These are phyloP conservation scores for Euclidium syriacum DNA, from an alignment of 345 rosid species.

Conservation along the genomic window DNA sequence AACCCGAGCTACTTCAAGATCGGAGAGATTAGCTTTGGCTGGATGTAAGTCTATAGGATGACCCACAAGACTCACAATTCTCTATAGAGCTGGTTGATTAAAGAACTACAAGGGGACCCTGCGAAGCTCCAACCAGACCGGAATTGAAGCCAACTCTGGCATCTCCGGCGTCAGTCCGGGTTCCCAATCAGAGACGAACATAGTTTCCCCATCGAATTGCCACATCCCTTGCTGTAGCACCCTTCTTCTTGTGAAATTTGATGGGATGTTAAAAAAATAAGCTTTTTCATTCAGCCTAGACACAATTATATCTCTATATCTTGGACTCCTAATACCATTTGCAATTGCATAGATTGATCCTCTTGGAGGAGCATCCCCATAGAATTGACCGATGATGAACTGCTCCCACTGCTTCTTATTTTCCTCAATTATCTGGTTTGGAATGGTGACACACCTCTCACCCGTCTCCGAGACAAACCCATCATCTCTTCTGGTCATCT, in stretches of 20 bases:
- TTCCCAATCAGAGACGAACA: neutral
- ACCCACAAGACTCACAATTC: too few relatives aligned
- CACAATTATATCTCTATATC: neutral
- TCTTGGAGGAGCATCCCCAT: neutral
- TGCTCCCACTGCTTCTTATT: neutral
- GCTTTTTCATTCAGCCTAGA: neutral
- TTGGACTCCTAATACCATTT: neutral
- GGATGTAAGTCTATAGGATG: too few relatives aligned
- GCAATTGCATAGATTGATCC: neutral
- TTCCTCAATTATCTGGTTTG: neutral
- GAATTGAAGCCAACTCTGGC: neutral
- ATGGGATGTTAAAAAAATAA: neutral
- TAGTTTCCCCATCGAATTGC: neutral
- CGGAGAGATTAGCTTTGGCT: too few relatives aligned
- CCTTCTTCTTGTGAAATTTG: fast-evolving
- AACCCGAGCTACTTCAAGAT: too few relatives aligned
- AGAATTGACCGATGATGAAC: neutral
- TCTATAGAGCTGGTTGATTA: too few relatives aligned
- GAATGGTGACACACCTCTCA: neutral
- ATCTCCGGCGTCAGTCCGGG: neutral
- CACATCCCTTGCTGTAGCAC: neutral
- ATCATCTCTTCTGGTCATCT: too few relatives aligned
- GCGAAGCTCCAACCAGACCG: neutral
- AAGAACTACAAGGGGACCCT: neutral
- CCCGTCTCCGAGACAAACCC: too few relatives aligned